Conservation (phyloP, 177 flowering plant species). For the Vitis hybrid region DNA sequence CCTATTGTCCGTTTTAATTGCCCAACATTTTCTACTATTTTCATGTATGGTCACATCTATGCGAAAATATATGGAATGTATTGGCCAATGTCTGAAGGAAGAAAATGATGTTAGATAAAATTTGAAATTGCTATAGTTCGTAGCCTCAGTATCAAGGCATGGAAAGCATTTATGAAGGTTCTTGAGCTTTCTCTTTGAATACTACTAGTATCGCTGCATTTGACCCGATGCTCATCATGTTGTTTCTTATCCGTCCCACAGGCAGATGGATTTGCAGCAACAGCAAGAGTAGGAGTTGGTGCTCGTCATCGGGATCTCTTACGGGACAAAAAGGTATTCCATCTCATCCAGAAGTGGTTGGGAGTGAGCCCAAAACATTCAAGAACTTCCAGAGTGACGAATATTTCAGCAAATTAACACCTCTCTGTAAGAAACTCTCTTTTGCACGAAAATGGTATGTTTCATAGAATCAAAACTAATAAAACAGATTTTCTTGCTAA, state of each 20-base stretch:
- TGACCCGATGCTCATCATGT: not conserved
- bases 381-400: conserved; percentile 47
- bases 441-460: not conserved
- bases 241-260: conserved; percentile 19
- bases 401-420: conserved; percentile 16
- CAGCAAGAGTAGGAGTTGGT: conserved; percentile 63
- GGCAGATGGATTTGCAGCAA: conserved; percentile 81
- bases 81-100: too few species aligned
- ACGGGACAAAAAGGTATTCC: conserved; percentile 47
- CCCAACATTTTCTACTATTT: too few species aligned
- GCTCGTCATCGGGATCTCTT: conserved; percentile 67
- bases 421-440: not conserved
- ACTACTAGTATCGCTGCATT: not conserved
- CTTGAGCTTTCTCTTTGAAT: not conserved
- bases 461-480: not conserved
- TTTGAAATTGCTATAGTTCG: too few species aligned
- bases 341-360: conserved; percentile 65
- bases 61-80: too few species aligned
- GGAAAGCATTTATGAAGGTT: too few species aligned
- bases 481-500: too few species aligned
- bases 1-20: too few species aligned
- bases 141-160: too few species aligned
- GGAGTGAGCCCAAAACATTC: conserved; percentile 32
- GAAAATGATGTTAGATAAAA: too few species aligned
- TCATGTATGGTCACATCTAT: too few species aligned